Conservation (phyloP, 495 filamentous ascomycete genomes). For the Barbatosphaeria neglecta region DNA sequence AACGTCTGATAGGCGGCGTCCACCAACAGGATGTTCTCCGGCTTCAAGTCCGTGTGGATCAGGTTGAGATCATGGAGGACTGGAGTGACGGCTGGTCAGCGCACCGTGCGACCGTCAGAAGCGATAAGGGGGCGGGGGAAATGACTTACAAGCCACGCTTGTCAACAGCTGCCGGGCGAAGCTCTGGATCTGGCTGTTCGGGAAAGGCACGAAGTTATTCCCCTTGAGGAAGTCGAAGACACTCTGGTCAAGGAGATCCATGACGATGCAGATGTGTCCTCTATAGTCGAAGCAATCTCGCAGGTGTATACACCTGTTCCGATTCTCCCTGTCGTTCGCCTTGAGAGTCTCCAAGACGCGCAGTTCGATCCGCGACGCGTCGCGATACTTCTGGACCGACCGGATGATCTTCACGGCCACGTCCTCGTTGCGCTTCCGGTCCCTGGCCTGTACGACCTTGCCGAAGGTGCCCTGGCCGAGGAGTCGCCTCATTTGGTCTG, state of each 20-base stretch:
- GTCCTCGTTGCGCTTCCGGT: slow-evolving; percentile 58
- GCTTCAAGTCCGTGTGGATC: slow-evolving; percentile 96
- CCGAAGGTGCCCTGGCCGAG: slow-evolving; percentile 96
- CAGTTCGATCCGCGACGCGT: slow-evolving; percentile 92
- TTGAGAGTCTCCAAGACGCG: slow-evolving; percentile 83
- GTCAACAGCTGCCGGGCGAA: slow-evolving; percentile 93
- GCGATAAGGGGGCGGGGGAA: neutral
- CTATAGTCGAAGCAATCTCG: slow-evolving; percentile 96
- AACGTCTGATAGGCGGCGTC: slow-evolving; percentile 88
- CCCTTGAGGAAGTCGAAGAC: slow-evolving; percentile 97
- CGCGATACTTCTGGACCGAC: slow-evolving; percentile 94
- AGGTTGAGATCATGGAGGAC: slow-evolving; percentile 96
- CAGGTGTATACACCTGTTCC: slow-evolving; percentile 94
- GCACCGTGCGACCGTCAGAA: slow-evolving; percentile 18
- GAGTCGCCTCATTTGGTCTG: slow-evolving; percentile 77
- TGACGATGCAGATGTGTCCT: slow-evolving; percentile 98
- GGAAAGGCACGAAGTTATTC: slow-evolving; percentile 90
- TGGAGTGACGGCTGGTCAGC: too few relatives aligned
- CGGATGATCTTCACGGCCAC: slow-evolving; percentile 97
- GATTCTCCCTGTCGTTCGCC: slow-evolving; percentile 80
- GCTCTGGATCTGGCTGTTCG: slow-evolving; percentile 96
- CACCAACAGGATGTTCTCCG: slow-evolving; percentile 94
- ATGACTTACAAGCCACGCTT: slow-evolving; percentile 87
- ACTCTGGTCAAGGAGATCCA: slow-evolving; percentile 88
- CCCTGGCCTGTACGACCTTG: slow-evolving; percentile 89